Conservation (phyloP, 2,329 filamentous ascomycete species). For the Dactylellina haptotyla region DNA sequence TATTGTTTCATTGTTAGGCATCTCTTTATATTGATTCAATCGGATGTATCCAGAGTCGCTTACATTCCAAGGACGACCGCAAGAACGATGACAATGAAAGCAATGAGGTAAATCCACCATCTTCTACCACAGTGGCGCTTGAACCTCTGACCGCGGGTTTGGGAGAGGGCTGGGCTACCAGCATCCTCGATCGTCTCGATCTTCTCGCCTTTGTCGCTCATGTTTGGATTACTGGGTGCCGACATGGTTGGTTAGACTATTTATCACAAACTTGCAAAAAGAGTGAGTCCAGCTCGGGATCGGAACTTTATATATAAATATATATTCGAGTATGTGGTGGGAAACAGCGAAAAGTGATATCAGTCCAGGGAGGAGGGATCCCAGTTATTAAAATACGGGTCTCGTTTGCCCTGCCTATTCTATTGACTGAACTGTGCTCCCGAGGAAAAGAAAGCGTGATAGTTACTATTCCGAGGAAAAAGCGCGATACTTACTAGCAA, state of each 20-base stretch:
- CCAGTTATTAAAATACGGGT: slow-evolving; percentile 11
- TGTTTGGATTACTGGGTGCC: slow-evolving; percentile 16
- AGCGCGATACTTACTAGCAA: slow-evolving; percentile 35
- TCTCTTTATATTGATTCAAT: neutral
- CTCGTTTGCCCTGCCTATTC: too few species aligned
- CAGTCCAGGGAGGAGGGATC: neutral
- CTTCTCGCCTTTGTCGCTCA: slow-evolving; percentile 48
- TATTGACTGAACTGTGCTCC: too few species aligned
- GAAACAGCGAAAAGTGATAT: neutral
- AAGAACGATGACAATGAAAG: slow-evolving; percentile 65
- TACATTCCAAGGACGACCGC: slow-evolving; percentile 71
- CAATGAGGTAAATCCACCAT: slow-evolving; percentile 72
- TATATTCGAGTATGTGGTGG: slow-evolving; percentile 6
- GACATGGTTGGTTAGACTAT: slow-evolving; percentile 5
- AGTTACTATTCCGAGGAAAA: too few species aligned
- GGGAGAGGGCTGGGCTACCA: slow-evolving; percentile 14
- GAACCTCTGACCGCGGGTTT: slow-evolving; percentile 59
- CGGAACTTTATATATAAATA: neutral
- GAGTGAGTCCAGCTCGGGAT: too few species aligned
- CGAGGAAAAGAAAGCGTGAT: neutral
- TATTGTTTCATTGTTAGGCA: slow-evolving; percentile 57
- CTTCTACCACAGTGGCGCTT: slow-evolving; percentile 67
- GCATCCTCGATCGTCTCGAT: slow-evolving; percentile 49
- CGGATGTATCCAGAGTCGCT: slow-evolving; percentile 59
- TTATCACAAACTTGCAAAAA: too few species aligned